Evolutionary conservation across 2,329 filamentous ascomycete species (phyloP), one percentile per base, ranked within the genome.

Genomic region (Apiospora kogelbergensis): DNA sequence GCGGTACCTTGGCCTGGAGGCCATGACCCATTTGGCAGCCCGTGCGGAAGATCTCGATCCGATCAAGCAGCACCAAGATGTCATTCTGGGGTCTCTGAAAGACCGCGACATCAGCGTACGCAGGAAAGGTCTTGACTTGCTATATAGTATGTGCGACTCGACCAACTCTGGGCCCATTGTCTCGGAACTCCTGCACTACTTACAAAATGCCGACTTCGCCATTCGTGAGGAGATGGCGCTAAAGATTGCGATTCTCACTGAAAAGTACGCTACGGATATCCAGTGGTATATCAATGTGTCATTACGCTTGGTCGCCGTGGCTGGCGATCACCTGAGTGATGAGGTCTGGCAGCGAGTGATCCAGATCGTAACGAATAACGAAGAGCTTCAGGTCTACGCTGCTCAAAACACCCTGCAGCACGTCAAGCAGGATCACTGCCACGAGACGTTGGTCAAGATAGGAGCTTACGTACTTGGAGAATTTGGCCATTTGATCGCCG

Each of bases 281-380:
- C 95, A 98, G 83, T 99, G 96, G 96, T 99, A 99, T 80, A 97
- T 99, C 71, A 95, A 99, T 78, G 98, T 98, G 74, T 97, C 96
- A 13, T 85, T 99, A 73, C 90, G 95, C 68, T 88, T 99, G 67
- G 95, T 99, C 70, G 94, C 95, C 69, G 95, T 98, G 89, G 96
- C 97, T 3, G 96, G 96, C 73, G 96, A 99, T 77, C 96, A 99
- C 79, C 95, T 99, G 74, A 98, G 95, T 80, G 97, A 99, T 72
- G 96, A 99, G 81, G 96, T 99, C 22, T 99, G 96, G 96, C 96
- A 99, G 80, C 91, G 96, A 75, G 95, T 99, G 68, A 98, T 97
- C 72, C 96, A 99, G 80, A 98, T 99, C 74, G 95, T 98, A 70
- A 98, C 96, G 68, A 99, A 99, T 84, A 99, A 99, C 80, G 96